These are phyloP conservation scores for Coniella vitis DNA, from an alignment of 2,329 filamentous ascomycete genomes.

Conservation along the genomic window DNA sequence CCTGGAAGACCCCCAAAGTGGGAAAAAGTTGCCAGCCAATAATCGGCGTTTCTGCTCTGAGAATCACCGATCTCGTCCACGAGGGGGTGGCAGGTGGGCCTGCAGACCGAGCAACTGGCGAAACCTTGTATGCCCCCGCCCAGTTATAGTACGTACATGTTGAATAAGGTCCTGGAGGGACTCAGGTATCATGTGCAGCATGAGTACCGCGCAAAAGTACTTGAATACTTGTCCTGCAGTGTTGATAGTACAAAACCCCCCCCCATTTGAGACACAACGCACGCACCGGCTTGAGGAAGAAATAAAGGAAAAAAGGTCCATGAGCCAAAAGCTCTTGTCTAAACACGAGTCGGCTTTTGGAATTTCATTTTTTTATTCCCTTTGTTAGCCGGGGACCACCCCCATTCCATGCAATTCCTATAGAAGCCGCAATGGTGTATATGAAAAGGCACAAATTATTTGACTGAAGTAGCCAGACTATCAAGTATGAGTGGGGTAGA, in stretches of 20 bases:
- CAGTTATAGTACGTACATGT: conserved; percentile 1
- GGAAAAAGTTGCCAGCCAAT: conserved; percentile 8
- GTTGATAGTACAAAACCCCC: too few species aligned
- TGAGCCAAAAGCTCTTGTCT: too few species aligned
- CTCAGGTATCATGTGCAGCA: too few species aligned
- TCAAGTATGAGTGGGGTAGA: too few species aligned
- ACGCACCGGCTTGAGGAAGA: too few species aligned
- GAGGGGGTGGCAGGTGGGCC: not conserved
- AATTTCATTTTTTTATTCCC: not conserved
- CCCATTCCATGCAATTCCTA: not conserved
- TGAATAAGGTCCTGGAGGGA: too few species aligned
- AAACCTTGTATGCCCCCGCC: too few species aligned
- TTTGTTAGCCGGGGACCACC: not conserved
- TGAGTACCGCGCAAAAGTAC: not conserved
- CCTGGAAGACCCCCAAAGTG: not conserved
- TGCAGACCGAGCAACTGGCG: too few species aligned
- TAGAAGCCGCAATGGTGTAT: not conserved
- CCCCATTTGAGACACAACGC: not conserved
- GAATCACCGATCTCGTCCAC: conserved; percentile 6
- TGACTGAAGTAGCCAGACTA: too few species aligned
- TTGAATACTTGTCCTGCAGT: not conserved
- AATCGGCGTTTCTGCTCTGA: conserved; percentile 3
- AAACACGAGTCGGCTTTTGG: too few species aligned
- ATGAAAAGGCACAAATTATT: too few species aligned
- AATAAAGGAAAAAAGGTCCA: too few species aligned